Evolutionary conservation across 495 filamentous ascomycete species (phyloP), one percentile per base, ranked within the genome.

Genomic region (Xylaria acuta): DNA sequence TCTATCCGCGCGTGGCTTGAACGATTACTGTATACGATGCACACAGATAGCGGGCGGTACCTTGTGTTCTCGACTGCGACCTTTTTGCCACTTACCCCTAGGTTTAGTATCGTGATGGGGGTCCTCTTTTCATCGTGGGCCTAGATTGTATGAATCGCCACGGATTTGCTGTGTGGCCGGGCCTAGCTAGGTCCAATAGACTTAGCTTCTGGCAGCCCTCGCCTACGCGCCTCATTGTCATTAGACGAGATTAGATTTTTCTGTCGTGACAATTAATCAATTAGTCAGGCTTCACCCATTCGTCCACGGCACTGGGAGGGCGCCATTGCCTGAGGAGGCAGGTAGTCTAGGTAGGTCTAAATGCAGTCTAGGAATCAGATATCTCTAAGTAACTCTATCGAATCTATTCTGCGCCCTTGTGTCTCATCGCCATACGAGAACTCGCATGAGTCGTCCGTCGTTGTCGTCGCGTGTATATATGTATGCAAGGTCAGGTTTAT

Each of bases 361-460:
- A 64, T 60, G 45, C 32, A 45, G 9, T 47, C 41, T 64, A 41
- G 22, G 43, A 63, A 70, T 45, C 45, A 40, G 41, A 40, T 71
- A 56, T 53, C 30, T 69, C 38, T 51, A 60, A 18, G 32, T 41
- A 59, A 43, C 68, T 70, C 68, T 70, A 54, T 38, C 43, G 58
- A 38, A 6, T 60, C 58, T 60, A 60, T 60, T 11, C 5, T 38
- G 34, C 58, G 58, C 41, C 14, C 5, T 58, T 64, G 25, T 49
- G 56, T 54, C 45, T 25, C n/a, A 45, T 22, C 56, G 45, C 45
- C 60, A 36, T 56, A 7, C 49, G 16, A 34, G 18, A 62, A 38
- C 20, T n/a, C 27, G 20, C 56, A 62, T 41, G 47, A 41, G 36
- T 34, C 8, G 36, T 22, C 7, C 32, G 20, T 27, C 3, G 25